These are phyloP conservation scores for Vanrija sp. DNA, from an alignment of 1,284 basidiomycete genomes.

Conservation along the genomic window DNA sequence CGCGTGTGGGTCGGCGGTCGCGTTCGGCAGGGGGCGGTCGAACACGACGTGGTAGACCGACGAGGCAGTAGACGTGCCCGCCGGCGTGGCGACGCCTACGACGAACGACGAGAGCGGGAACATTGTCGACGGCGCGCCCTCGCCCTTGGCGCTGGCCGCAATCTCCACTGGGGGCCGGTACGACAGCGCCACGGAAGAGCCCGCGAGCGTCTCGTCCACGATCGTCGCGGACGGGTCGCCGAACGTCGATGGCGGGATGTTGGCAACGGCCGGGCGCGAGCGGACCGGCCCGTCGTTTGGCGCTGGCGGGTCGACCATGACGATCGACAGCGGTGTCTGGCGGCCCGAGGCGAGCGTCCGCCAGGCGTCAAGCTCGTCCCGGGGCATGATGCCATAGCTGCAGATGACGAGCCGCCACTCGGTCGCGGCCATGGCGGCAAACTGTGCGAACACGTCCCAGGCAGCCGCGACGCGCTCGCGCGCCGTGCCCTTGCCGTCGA, in stretches of 20 bases:
- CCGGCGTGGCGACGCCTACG: conserved; percentile 16
- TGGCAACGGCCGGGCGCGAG: conserved; percentile 15
- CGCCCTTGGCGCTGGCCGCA: background rate
- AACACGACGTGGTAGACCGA: conserved; percentile 24
- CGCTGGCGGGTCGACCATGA: conserved; percentile 15
- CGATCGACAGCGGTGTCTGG: conserved; percentile 15
- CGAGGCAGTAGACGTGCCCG: conserved; percentile 9
- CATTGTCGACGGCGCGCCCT: conserved; percentile 7
- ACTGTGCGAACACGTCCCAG: conserved; percentile 49
- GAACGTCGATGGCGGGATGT: conserved; percentile 22
- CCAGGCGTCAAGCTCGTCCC: conserved; percentile 32
- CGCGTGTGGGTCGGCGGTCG: conserved; percentile 9
- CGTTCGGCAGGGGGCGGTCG: conserved; percentile 14
- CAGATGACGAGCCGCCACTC: conserved; percentile 31
- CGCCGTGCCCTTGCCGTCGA: background rate
- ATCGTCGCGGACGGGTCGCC: conserved; percentile 29
- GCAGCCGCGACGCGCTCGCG: conserved; percentile 5
- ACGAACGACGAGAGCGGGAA: conserved; percentile 30
- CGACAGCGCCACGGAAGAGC: conserved; percentile 6
- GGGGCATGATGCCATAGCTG: conserved; percentile 16
- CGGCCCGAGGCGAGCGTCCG: conserved; percentile 1
- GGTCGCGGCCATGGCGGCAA: conserved; percentile 51
- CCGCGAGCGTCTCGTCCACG: conserved; percentile 31
- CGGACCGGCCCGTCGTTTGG: background rate
- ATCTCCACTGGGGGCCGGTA: conserved; percentile 17